Evolutionary conservation across 805 yeast species (phyloP), one percentile per base, ranked within the genome.

Genomic region (Yamadazyma laniorum): DNA sequence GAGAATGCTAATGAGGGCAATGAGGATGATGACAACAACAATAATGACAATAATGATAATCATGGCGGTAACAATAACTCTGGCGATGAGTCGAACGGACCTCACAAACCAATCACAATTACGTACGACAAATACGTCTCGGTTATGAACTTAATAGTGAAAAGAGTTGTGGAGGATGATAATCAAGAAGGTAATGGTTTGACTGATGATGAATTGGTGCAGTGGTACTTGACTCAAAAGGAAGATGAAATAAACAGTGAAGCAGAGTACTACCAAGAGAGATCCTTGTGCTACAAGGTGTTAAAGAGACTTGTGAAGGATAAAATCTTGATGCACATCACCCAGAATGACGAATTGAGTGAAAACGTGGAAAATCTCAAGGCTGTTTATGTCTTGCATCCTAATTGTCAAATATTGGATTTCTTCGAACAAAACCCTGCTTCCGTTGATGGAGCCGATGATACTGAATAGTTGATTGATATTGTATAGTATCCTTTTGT

Each of bases 41-140:
- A 35, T 25, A 52, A 42, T 18, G 43, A 17, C 25, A 29, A 28
- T 13, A 28, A 36, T 18, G 40, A 41, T 22, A 27, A 34, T 26
- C 23, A 32, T 14, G 34, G 27, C 16, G 51, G 50, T 15, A 51
- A 47, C 30, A 51, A 39, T n/a, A 37, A 16, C 27, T 29, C n/a
- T 13, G 39, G 41, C 22, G 29, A 36, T 8, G 32, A 30, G 29
- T 31, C 25, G 6, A 9, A 17, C 3, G 29, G 18, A 34, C 36
- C 35, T 32, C 39, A 28, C 13, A 42, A 56, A 18, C 40, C 65
- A 13, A 41, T 75, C 15, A 65, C 80, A 6, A 79, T 93, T 37
- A 72, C 95, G 1, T 88, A 88, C 58, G 97, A 91, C 55, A 85
- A 85, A 58, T 91, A 88, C 59, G 82, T 85, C 19, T 73, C 80